phyloP scores from a whole-genome alignment of 2,329 filamentous ascomycete species.

The Diaporthe ampelina region DNA sequence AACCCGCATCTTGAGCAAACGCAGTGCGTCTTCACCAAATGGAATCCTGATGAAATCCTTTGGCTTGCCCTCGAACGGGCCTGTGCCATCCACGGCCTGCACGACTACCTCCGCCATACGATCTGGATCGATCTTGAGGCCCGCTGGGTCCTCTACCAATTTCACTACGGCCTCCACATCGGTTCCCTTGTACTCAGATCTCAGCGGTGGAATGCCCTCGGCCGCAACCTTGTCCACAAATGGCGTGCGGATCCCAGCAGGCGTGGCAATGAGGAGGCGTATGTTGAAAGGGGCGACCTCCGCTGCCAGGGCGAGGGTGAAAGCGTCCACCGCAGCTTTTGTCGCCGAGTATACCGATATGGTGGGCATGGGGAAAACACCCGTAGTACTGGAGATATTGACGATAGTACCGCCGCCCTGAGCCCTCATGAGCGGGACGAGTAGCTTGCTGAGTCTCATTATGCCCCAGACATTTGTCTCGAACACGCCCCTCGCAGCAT shows the following conservation, averaged over 20 bases:
- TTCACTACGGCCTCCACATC: slow-evolving; percentile 11
- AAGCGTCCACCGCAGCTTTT: slow-evolving; percentile 36
- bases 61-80: slow-evolving; percentile 18
- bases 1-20: background rate
- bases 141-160: background rate
- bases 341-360: slow-evolving; percentile 21
- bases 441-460: slow-evolving; percentile 28
- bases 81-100: slow-evolving; percentile 36
- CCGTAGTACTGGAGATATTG: slow-evolving; percentile 30
- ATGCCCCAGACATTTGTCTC: slow-evolving; percentile 39
- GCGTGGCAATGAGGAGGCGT: slow-evolving; percentile 30
- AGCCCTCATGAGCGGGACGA: slow-evolving; percentile 32
- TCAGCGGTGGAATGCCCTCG: background rate
- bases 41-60: slow-evolving; percentile 15
- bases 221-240: slow-evolving; percentile 15
- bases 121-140: slow-evolving; percentile 26
- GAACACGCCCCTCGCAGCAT: slow-evolving; percentile 9
- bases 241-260: slow-evolving; percentile 33
- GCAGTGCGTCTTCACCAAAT: slow-evolving; percentile 14
- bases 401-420: slow-evolving; percentile 35
- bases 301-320: slow-evolving; percentile 20
- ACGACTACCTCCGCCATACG: slow-evolving; percentile 23
- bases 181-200: slow-evolving; percentile 22
- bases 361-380: background rate
- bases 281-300: slow-evolving; percentile 35